Conservation (phyloP, 768 basidiomycete genomes). For the Xerocomus spinulosus region DNA sequence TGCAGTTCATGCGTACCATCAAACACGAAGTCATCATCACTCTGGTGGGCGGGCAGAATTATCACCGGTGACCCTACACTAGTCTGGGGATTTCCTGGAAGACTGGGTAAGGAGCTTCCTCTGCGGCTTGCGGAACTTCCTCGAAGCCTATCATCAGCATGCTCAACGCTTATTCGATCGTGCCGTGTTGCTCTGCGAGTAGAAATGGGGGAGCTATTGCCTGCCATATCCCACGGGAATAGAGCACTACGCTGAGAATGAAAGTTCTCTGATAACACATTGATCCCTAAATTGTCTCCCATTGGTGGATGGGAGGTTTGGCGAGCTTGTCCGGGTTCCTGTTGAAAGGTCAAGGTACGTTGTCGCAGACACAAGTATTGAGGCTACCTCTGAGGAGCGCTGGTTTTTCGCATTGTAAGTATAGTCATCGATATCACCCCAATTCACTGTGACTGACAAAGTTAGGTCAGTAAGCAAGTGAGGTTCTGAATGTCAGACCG, state of each 20-base stretch:
- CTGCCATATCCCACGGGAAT: conserved; percentile 84
- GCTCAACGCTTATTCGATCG: conserved; percentile 47
- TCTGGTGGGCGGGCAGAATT: conserved; percentile 36
- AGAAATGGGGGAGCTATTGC: conserved; percentile 52
- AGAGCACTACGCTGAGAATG: conserved; percentile 64
- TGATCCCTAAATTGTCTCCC: conserved; percentile 47
- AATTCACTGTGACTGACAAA: conserved; percentile 18
- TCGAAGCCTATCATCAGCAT: conserved; percentile 49
- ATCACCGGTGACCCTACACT: conserved; percentile 48
- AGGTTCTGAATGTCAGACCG: conserved; percentile 14
- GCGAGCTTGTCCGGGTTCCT: conserved; percentile 88
- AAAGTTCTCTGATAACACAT: conserved; percentile 36
- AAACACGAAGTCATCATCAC: conserved; percentile 62
- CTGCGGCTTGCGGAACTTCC: conserved; percentile 52
- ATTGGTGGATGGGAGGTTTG: conserved; percentile 54
- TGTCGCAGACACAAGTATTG: background rate
- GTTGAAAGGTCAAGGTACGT: conserved; percentile 12
- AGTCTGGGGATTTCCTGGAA: conserved; percentile 39
- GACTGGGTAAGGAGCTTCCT: conserved; percentile 56
- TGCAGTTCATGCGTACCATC: conserved; percentile 42
- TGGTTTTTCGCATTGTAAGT: conserved; percentile 20
- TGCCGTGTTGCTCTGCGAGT: conserved; percentile 34
- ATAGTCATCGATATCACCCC: conserved; percentile 15
- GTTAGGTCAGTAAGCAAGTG: conserved; percentile 6
- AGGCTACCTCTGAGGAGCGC: conserved; percentile 62